Conservation (phyloP, 2,329 filamentous ascomycete genomes). For the Cryphonectria radicalis region DNA sequence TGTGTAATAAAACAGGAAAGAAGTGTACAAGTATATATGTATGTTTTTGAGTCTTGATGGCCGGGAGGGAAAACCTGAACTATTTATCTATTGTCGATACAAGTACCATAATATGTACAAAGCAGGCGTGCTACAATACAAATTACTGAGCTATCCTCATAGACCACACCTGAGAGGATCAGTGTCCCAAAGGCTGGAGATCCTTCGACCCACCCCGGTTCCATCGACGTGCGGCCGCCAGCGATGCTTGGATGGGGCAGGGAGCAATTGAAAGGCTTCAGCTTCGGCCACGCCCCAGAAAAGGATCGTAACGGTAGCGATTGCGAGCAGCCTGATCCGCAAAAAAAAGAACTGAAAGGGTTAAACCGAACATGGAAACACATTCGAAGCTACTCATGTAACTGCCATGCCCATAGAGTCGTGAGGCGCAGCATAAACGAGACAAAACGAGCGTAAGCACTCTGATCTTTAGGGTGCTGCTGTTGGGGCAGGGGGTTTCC, state of each 20-base stretch:
- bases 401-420: neutral
- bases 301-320: neutral
- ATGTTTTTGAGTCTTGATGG: neutral
- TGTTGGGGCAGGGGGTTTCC: neutral
- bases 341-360: neutral
- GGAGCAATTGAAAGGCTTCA: neutral
- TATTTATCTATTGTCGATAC: neutral
- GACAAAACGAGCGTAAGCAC: neutral
- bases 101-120: neutral
- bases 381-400: neutral
- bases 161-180: neutral
- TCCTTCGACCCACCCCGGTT: conserved; percentile 8
- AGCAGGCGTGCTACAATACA: neutral
- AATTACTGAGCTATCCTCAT: neutral
- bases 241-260: neutral
- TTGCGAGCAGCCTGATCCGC: neutral
- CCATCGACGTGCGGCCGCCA: neutral
- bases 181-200: neutral
- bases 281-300: neutral
- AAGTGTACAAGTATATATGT: neutral
- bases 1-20: neutral
- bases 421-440: neutral
- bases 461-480: neutral
- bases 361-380: neutral
- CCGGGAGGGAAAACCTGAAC: neutral